phyloP scores from a whole-genome alignment of 768 basidiomycete genomes.

The Podaxis sp. region DNA sequence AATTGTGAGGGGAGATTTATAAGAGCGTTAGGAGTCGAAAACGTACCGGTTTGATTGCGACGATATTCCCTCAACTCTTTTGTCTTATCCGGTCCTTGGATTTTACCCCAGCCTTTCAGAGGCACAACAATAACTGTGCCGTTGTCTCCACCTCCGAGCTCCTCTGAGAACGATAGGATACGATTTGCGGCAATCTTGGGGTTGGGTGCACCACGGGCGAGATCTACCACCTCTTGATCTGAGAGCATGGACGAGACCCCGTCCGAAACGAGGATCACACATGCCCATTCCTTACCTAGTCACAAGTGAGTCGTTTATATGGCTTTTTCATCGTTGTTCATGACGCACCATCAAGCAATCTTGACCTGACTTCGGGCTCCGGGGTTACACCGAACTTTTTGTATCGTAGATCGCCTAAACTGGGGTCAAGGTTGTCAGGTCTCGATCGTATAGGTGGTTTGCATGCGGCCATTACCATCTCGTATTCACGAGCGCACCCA shows the following conservation, averaged over 20 bases:
- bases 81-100: constrained; percentile 78
- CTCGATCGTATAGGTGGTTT: not conserved
- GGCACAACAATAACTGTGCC: constrained; percentile 90
- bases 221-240: constrained; percentile 92
- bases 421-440: constrained; percentile 26
- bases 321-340: not conserved
- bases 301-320: not conserved
- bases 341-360: constrained; percentile 67
- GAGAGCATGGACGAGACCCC: constrained; percentile 90
- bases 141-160: constrained; percentile 88
- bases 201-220: constrained; percentile 67
- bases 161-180: constrained; percentile 85
- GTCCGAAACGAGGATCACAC: constrained; percentile 87
- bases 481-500: constrained; percentile 93
- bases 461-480: constrained; percentile 58
- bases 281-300: constrained; percentile 81
- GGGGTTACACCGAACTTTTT: constrained; percentile 91
- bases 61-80: constrained; percentile 83
- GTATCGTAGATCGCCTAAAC: constrained; percentile 86
- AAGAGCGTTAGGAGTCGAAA: not conserved
- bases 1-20: not conserved
- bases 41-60: constrained; percentile 58
- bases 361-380: constrained; percentile 84
- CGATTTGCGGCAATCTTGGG: constrained; percentile 81
- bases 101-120: constrained; percentile 86